Evolutionary conservation across 2,329 filamentous ascomycete genomes (phyloP), one percentile per base, ranked within the genome.

Genomic region (Pyrenophora graminea): DNA sequence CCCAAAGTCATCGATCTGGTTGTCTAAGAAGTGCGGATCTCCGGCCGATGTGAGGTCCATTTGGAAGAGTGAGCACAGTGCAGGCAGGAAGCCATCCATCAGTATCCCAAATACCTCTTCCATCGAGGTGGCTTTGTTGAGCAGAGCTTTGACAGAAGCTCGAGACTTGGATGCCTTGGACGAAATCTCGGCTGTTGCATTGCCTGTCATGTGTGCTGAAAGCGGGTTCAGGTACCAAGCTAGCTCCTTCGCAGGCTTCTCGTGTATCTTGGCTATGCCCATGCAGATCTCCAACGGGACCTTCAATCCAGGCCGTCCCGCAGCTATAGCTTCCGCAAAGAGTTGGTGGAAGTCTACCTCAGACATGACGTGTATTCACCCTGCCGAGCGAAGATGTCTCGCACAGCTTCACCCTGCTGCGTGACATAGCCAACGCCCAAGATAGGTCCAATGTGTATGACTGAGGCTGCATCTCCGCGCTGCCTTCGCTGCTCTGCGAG

Each of bases 401-500:
- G 12, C 2, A 13, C 32, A 4, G 32, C 12, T 6, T 41, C 40
- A 33, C 19, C 27, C 4, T 27, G 32, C 10, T 33, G 27, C 1
- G 45, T 46, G n/a, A 46, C 33, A 17, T 77, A 79, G 0, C 80
- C 80, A 2, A 75, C 55, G 4, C 76, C 79, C 1, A 73, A 41
- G 18, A 58, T 19, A 1, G 30, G 1, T 15, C 51, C 46, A 3
- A 61, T 21, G n/a, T 59, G 19, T 10, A 58, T 9, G 23, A 34
- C 7, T 1, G 37, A 48, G 3, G 21, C 48, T 15, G 42, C 45
- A 2, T 48, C 8, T 1, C 57, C 54, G 1, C 45, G 45, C 6
- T 12, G 9, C 2, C 63, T 38, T 6, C 66, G 55, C 0, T 48
- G 51, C 72, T 2, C 71, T 62, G 71, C 74, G 0, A 82, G 55